These are phyloP conservation scores for Aspergillus diversus DNA, from an alignment of 495 filamentous ascomycete species.

Conservation along the genomic window DNA sequence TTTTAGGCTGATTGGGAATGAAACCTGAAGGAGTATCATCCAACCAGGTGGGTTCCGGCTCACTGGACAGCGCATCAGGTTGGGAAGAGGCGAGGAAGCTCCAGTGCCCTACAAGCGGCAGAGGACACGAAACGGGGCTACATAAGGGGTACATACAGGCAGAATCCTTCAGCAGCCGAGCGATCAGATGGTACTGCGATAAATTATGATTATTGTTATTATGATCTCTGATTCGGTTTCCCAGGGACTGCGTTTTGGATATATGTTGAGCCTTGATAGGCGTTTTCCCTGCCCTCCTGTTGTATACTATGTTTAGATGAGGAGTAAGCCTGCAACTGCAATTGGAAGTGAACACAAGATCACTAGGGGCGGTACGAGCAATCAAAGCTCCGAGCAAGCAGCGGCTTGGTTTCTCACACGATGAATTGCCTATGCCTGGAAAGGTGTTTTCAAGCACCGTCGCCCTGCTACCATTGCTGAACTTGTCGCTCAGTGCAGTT, in stretches of 20 bases:
- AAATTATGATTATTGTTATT: background rate
- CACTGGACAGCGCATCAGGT: slow-evolving; percentile 18
- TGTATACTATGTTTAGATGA: background rate
- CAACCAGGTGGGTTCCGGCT: slow-evolving; percentile 1
- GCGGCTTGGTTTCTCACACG: background rate
- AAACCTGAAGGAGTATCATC: slow-evolving; percentile 8
- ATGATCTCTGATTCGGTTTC: background rate
- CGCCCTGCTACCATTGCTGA: background rate
- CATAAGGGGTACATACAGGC: background rate
- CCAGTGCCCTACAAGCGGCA: background rate
- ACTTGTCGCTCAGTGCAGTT: background rate
- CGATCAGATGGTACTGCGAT: background rate
- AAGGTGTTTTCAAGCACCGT: too few species aligned
- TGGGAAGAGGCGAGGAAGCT: background rate
- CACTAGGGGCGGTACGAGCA: background rate
- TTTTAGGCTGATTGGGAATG: background rate
- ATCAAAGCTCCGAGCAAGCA: background rate
- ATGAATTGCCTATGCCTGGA: background rate
- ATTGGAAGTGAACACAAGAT: too few species aligned
- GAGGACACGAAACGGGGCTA: background rate
- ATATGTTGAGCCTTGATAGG: background rate
- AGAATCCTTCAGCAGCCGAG: background rate
- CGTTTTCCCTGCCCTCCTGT: background rate
- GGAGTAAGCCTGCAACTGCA: background rate
- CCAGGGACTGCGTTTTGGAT: background rate